phyloP scores from a whole-genome alignment of 176 grass and related monocot species.

The Guadua angustifolia region DNA sequence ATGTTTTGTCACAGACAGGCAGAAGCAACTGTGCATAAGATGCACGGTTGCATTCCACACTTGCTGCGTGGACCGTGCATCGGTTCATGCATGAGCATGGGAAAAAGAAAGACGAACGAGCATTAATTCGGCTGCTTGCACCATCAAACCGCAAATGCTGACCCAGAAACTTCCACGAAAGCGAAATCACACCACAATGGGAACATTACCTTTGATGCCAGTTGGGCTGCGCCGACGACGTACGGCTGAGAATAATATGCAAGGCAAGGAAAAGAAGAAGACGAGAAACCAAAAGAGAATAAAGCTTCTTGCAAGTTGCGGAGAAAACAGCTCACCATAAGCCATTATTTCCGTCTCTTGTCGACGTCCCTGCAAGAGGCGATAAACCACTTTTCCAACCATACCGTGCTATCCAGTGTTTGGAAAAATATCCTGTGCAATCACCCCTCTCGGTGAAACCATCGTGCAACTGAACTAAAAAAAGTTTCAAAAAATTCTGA shows the following conservation, averaged over 20 bases:
- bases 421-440: no score
- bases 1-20: background rate
- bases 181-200: conserved; percentile 18
- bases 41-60: background rate
- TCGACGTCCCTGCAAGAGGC: background rate
- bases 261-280: background rate
- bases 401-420: background rate
- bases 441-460: no score
- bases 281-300: background rate
- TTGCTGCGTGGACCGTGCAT: background rate
- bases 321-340: background rate
- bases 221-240: background rate
- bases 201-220: conserved; percentile 14
- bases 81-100: background rate
- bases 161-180: conserved; percentile 36
- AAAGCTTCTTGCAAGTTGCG: background rate
- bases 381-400: conserved; percentile 8
- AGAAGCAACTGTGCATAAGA: background rate
- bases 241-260: background rate
- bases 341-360: background rate
- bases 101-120: background rate
- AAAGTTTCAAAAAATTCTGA: no score
- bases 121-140: background rate
- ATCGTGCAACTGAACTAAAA: no score
- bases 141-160: conserved; percentile 28